A percentile compares a stretch with the other conserved stretches of the same genome.
Evolutionary conservation across 305 asterid genomes (phyloP).

Genomic region (Rubia balearica): DNA sequence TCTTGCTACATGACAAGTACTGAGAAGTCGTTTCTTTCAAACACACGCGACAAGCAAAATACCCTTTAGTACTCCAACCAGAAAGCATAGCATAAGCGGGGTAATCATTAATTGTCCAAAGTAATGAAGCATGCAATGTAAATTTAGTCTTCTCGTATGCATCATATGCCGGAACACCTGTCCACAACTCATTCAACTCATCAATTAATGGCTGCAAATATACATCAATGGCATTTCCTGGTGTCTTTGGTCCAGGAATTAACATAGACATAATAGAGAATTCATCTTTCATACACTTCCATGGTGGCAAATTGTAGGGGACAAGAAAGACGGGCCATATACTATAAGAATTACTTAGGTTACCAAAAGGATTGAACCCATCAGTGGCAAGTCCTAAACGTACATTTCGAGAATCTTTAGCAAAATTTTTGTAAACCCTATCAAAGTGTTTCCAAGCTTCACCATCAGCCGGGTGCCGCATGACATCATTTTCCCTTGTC

Average conservation of each 20-base stretch:
- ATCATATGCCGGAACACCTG: neutral
- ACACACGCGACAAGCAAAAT: constrained; percentile 16
- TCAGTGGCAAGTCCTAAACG: neutral
- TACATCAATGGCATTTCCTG: constrained; percentile 19
- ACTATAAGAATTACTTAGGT: constrained; percentile 12
- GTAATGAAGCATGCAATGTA: constrained; percentile 7
- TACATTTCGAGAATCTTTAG: constrained; percentile 1
- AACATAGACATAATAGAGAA: constrained; percentile 9
- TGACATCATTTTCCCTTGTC: neutral
- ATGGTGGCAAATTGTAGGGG: constrained; percentile 20
- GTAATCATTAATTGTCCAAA: constrained; percentile 17
- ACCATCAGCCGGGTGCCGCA: neutral
- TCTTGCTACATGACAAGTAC: no score
- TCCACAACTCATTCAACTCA: constrained; percentile 18
- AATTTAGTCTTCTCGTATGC: neutral
- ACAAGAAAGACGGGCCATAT: constrained; percentile 20
- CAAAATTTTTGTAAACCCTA: neutral
- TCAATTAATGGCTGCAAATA: constrained; percentile 14
- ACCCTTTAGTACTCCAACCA: constrained; percentile 16
- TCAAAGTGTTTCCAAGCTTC: neutral
- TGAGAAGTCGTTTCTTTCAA: neutral
- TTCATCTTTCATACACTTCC: constrained; percentile 14
- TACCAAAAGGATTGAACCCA: constrained; percentile 6
- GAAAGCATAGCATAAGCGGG: constrained; percentile 3
- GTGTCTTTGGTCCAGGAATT: constrained; percentile 3